These are phyloP conservation scores for Clarkia xantiana DNA, from an alignment of 345 rosid genomes.

Conservation along the genomic window DNA sequence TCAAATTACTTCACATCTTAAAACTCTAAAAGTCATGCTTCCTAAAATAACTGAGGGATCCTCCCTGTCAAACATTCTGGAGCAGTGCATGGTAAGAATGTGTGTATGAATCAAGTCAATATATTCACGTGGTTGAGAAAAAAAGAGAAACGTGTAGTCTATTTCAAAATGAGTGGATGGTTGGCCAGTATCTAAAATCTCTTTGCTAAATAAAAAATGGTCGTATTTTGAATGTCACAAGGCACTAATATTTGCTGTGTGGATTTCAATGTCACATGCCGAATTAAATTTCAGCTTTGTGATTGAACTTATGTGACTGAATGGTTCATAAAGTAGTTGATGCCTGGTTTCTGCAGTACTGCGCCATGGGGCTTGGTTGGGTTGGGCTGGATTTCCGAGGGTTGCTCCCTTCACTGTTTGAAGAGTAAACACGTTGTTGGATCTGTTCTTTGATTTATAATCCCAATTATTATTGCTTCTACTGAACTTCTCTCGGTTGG, in stretches of 20 bases:
- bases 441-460: not conserved
- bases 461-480: not conserved
- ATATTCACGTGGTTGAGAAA: too few relatives aligned
- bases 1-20: constrained; percentile 89
- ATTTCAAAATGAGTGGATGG: too few relatives aligned
- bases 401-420: constrained; percentile 84
- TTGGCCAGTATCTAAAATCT: too few relatives aligned
- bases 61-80: constrained; percentile 82
- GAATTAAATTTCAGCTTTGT: not conserved
- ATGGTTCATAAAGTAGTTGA: constrained; percentile 3
- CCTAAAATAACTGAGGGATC: constrained; percentile 96
- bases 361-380: constrained; percentile 95
- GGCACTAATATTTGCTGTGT: not conserved
- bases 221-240: too few relatives aligned
- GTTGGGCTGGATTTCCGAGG: constrained; percentile 95
- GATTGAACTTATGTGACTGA: not conserved
- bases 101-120: too few relatives aligned
- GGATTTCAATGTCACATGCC: constrained; percentile 1
- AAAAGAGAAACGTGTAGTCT: too few relatives aligned
- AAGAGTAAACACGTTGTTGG: constrained; percentile 56
- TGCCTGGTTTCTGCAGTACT: constrained; percentile 35
- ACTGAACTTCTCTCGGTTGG: constrained; percentile 9
- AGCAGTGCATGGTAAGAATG: constrained; percentile 74
- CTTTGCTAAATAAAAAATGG: too few relatives aligned
- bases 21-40: constrained; percentile 84